Conservation (phyloP, 257 asterid species). For the Mentha longifolia region DNA sequence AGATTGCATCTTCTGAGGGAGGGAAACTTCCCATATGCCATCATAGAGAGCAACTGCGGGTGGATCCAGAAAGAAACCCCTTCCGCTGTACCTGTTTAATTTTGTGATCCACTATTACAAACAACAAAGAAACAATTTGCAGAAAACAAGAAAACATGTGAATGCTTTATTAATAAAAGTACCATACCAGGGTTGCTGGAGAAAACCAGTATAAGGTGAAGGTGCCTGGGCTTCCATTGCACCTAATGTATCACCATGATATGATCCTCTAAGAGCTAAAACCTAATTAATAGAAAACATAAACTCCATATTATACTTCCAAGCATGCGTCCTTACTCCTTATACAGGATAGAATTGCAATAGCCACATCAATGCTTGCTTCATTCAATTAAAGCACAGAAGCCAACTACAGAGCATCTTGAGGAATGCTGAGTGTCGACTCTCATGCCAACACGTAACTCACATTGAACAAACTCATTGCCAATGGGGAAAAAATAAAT, state of each 20-base stretch:
- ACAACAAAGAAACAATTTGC: slow-evolving; percentile 25
- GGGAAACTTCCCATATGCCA: slow-evolving; percentile 75
- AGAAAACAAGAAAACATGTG: not conserved
- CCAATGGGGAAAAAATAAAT: slow-evolving; percentile 18
- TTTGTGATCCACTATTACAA: slow-evolving; percentile 31
- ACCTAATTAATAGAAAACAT: slow-evolving; percentile 55
- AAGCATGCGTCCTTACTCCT: slow-evolving; percentile 9
- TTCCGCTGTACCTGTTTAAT: slow-evolving; percentile 80
- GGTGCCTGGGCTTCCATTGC: slow-evolving; percentile 99
- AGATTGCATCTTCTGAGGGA: slow-evolving; percentile 65
- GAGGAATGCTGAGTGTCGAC: not conserved
- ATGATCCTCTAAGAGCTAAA: slow-evolving; percentile 91
- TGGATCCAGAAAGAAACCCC: slow-evolving; percentile 91
- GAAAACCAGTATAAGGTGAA: slow-evolving; percentile 90
- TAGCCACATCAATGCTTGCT: slow-evolving; percentile 8
- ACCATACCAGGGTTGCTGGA: slow-evolving; percentile 96
- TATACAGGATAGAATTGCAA: slow-evolving; percentile 18
- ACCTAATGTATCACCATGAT: slow-evolving; percentile 99
- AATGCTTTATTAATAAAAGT: slow-evolving; percentile 23
- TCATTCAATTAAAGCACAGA: slow-evolving; percentile 17
- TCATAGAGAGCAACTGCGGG: slow-evolving; percentile 73
- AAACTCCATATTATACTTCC: slow-evolving; percentile 29
- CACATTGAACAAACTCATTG: not conserved
- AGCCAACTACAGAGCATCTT: slow-evolving; percentile 12
- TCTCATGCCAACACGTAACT: not conserved